These are phyloP conservation scores for Coelastrella sp. DNA, from an alignment of 139 green algal genomes.

Conservation along the genomic window DNA sequence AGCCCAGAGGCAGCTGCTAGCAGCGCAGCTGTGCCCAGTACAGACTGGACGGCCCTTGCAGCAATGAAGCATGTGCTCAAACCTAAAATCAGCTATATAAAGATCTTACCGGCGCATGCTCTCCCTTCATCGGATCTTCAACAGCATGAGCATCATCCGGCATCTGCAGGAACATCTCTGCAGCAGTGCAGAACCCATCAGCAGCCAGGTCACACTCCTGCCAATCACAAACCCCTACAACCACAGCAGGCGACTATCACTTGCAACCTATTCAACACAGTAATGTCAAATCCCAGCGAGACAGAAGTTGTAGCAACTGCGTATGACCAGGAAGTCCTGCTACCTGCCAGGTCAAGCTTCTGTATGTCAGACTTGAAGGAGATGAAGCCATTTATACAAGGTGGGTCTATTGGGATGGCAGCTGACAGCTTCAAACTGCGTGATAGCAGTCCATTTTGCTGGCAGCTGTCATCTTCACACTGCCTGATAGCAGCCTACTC, in stretches of 20 bases:
- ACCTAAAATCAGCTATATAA: slow-evolving; percentile 32
- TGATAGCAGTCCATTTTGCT: too few relatives aligned
- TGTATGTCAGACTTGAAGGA: slow-evolving; percentile 65
- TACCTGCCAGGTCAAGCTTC: slow-evolving; percentile 61
- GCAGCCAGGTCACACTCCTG: background rate
- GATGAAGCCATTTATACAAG: slow-evolving; percentile 57
- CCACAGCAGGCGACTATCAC: background rate
- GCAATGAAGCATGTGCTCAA: slow-evolving; percentile 47
- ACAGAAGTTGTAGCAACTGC: slow-evolving; percentile 12
- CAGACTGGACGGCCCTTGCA: slow-evolving; percentile 48
- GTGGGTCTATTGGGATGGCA: slow-evolving; percentile 1
- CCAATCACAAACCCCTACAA: too few relatives aligned
- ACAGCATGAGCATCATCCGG: background rate
- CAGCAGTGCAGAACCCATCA: background rate
- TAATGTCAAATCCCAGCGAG: slow-evolving; percentile 25
- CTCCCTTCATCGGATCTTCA: too few relatives aligned
- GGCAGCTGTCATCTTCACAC: background rate
- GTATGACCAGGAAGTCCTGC: slow-evolving; percentile 51
- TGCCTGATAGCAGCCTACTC: background rate
- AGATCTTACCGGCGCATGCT: too few relatives aligned
- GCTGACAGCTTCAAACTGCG: background rate
- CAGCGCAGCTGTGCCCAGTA: too few relatives aligned
- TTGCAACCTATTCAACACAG: slow-evolving; percentile 55
- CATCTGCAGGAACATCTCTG: background rate
- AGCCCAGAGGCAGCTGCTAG: too few relatives aligned